Evolutionary conservation across 495 filamentous ascomycete species (phyloP), one percentile per base, ranked within the genome.

Genomic region (Pyronema omphalodes): DNA sequence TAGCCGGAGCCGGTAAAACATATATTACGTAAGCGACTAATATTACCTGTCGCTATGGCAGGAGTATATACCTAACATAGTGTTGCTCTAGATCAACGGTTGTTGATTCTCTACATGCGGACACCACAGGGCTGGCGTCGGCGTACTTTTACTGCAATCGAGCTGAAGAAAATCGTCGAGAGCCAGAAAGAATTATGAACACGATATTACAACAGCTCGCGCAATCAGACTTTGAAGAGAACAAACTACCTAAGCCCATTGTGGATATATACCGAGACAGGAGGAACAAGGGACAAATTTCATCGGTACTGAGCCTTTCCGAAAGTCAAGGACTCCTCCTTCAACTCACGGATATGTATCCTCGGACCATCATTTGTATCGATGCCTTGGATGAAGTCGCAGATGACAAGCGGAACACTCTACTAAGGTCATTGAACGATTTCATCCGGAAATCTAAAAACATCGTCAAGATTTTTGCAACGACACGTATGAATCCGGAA

Each of bases 401-500:
- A 18, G 19, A 57, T 44, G 34, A 41, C 3, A 15, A 29, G 4
- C 58, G 60, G 0, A 11, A 40, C 9, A 36, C 17, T 12, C 18
- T 62, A n/a, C 40, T 62, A 7, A 9, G 55, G 37, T 17, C 14
- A 5, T 39, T 61, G 4, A 36, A 41, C 1, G 12, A 1, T 9
- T 43, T 62, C 11, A 55, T 58, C 8, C 0, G 49, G 8, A 29
- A 45, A 0, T 44, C 59, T 4, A 19, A 37, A 34, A 39, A 39
- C 12, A n/a, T 60, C 1, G 45, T 62, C 4, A 62, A 62, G 15
- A 35, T 62, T 1, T 61, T 62, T 44, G 47, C 58, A 9, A 56
- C 60, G 7, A 61, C 53, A 29, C 56, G 60, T 19, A 50, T 55
- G 11, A 55, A 62, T 14, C 7, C 35, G 1, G 55, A 61, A 51